Evolutionary conservation across 495 filamentous ascomycete genomes (phyloP).

Genomic region (Trichoderma reesei): DNA sequence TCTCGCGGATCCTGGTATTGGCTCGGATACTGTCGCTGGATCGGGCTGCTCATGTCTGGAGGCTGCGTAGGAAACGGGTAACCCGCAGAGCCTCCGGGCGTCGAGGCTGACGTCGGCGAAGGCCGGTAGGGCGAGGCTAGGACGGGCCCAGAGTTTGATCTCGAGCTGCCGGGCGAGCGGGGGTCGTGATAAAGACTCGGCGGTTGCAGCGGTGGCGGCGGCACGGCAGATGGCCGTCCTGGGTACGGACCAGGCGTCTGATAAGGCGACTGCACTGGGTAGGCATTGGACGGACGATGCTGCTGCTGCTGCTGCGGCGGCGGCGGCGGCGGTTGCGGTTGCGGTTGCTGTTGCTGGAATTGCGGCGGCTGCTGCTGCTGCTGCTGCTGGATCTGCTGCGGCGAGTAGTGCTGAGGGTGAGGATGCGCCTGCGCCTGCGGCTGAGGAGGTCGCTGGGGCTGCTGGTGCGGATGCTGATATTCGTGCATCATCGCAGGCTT

Average conservation of each 20-base stretch:
- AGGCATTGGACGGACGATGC: neutral
- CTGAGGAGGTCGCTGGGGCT: slow-evolving; percentile 16
- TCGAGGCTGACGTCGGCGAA: slow-evolving; percentile 33
- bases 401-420: slow-evolving; percentile 14
- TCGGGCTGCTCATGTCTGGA: slow-evolving; percentile 42
- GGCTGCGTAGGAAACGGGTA: slow-evolving; percentile 47
- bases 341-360: slow-evolving; percentile 21
- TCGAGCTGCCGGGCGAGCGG: slow-evolving; percentile 37
- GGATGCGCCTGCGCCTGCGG: slow-evolving; percentile 26
- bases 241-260: slow-evolving; percentile 30
- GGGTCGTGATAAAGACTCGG: slow-evolving; percentile 34
- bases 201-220: slow-evolving; percentile 44
- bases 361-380: slow-evolving; percentile 30
- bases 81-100: slow-evolving; percentile 30
- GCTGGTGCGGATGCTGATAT: slow-evolving; percentile 34
- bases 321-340: slow-evolving; percentile 21
- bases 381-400: too few relatives aligned
- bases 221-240: slow-evolving; percentile 37
- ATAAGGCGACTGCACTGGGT: slow-evolving; percentile 25
- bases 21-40: slow-evolving; percentile 37
- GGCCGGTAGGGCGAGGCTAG: slow-evolving; percentile 35
- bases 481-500: slow-evolving; percentile 42
- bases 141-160: slow-evolving; percentile 38
- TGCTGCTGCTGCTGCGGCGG: slow-evolving; percentile 17
- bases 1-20: slow-evolving; percentile 32